phyloP scores from a whole-genome alignment of 2,329 filamentous ascomycete species.

The Arthrocladium fulminans region DNA sequence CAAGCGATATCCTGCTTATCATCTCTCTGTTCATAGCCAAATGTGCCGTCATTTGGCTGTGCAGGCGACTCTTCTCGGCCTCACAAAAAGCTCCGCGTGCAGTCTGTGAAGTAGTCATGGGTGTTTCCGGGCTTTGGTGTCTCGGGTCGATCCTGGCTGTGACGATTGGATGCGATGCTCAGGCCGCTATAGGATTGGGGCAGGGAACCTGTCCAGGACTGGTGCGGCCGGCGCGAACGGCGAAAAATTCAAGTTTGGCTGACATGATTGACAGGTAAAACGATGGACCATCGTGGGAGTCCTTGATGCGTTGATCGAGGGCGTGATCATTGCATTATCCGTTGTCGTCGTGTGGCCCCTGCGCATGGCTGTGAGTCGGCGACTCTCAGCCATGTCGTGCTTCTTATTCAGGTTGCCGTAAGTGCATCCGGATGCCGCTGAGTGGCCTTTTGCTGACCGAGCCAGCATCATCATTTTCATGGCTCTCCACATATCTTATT shows the following conservation, averaged over 20 bases:
- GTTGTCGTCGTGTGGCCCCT: conserved; percentile 13
- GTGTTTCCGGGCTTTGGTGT: conserved; percentile 12
- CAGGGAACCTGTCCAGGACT: conserved; percentile 9
- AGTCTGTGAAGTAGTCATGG: conserved; percentile 12
- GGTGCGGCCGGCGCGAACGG: not conserved
- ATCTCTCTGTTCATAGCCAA: conserved; percentile 13
- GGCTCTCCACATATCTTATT: conserved; percentile 12
- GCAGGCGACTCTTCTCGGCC: conserved; percentile 12
- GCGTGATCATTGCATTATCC: conserved; percentile 10
- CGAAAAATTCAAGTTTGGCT: not conserved
- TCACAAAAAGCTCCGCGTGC: conserved; percentile 6
- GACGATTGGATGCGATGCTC: conserved; percentile 9
- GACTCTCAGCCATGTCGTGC: conserved; percentile 60
- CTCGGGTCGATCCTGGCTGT: conserved; percentile 12
- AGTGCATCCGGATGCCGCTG: conserved; percentile 42
- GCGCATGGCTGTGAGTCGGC: conserved; percentile 18
- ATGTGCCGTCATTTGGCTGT: conserved; percentile 13
- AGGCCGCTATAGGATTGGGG: conserved; percentile 1
- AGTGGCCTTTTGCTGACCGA: conserved; percentile 6
- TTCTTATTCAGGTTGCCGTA: conserved; percentile 79
- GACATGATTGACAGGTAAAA: conserved; percentile 7
- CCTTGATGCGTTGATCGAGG: conserved; percentile 12
- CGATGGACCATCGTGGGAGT: conserved; percentile 13
- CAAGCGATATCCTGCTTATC: conserved; percentile 14
- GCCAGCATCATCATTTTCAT: conserved; percentile 15